A percentile compares a stretch with the other conserved stretches of the same genome.
These are phyloP conservation scores for Candida gigantensis DNA, from an alignment of 1,139 yeast species.

Conservation along the genomic window DNA sequence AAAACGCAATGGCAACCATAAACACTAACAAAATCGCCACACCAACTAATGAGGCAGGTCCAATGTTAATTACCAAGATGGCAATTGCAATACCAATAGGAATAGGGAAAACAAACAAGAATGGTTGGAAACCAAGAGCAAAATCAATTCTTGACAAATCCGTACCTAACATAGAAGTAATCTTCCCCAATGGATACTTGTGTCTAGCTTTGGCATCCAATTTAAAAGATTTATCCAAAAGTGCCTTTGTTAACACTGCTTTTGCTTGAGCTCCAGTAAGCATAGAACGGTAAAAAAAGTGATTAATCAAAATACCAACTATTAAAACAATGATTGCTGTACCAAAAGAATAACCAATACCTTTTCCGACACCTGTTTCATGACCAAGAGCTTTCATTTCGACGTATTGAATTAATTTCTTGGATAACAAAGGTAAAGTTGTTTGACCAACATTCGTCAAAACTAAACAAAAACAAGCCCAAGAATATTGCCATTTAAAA, in stretches of 20 bases:
- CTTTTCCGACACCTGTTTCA: constrained; percentile 24
- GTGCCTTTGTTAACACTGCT: constrained; percentile 64
- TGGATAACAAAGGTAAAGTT: constrained; percentile 49
- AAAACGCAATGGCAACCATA: constrained; percentile 23
- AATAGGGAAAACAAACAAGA: constrained; percentile 28
- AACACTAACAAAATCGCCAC: constrained; percentile 31
- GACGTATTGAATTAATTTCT: constrained; percentile 43
- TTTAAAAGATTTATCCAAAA: constrained; percentile 64
- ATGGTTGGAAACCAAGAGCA: constrained; percentile 36
- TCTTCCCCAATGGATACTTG: constrained; percentile 62
- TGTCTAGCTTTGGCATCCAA: constrained; percentile 62
- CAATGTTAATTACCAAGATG: constrained; percentile 34
- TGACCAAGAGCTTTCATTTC: constrained; percentile 29
- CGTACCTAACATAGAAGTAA: constrained; percentile 55
- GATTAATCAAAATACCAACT: constrained; percentile 27
- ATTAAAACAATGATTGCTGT: constrained; percentile 23
- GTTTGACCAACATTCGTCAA: constrained; percentile 54
- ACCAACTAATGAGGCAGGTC: constrained; percentile 39
- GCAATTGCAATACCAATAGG: constrained; percentile 34
- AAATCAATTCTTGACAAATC: constrained; percentile 40
- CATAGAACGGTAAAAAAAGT: constrained; percentile 32
- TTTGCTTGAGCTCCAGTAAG: constrained; percentile 66
- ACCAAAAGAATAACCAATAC: constrained; percentile 33
- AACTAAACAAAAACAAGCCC: constrained; percentile 39
- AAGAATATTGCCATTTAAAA: constrained; percentile 51